Conservation (phyloP, 2,329 filamentous ascomycete genomes). For the Byssothecium circinans region DNA sequence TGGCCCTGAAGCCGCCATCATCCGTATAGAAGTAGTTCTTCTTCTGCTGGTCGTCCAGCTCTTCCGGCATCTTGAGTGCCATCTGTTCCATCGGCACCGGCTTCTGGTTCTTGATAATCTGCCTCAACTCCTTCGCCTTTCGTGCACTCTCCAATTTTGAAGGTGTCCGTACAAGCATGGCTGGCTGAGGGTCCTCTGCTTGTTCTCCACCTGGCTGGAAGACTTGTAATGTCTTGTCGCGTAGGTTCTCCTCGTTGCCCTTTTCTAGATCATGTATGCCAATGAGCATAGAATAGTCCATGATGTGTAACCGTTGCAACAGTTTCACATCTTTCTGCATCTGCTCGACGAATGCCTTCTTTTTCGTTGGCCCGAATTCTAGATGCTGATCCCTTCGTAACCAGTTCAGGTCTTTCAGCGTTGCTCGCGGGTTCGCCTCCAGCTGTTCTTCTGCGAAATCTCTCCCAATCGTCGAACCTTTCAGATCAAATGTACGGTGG, state of each 20-base stretch:
- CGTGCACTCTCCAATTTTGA: slow-evolving; percentile 90
- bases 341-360: slow-evolving; percentile 84
- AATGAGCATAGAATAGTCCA: slow-evolving; percentile 96
- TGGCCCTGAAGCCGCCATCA: slow-evolving; percentile 89
- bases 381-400: slow-evolving; percentile 80
- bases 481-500: slow-evolving; percentile 94
- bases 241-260: slow-evolving; percentile 93
- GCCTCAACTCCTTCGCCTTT: slow-evolving; percentile 85
- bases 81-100: slow-evolving; percentile 90
- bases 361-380: slow-evolving; percentile 87
- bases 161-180: slow-evolving; percentile 80
- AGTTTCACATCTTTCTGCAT: slow-evolving; percentile 84
- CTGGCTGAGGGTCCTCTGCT: slow-evolving; percentile 53
- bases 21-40: slow-evolving; percentile 89
- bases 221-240: slow-evolving; percentile 84
- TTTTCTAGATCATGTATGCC: slow-evolving; percentile 89
- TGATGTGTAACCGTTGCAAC: slow-evolving; percentile 86
- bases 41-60: slow-evolving; percentile 66
- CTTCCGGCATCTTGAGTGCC: slow-evolving; percentile 83
- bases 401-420: slow-evolving; percentile 97
- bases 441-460: slow-evolving; percentile 89
- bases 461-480: slow-evolving; percentile 91
- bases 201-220: slow-evolving; percentile 84
- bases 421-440: slow-evolving; percentile 85
- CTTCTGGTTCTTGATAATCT: slow-evolving; percentile 90